phyloP scores from a whole-genome alignment of 2,329 filamentous ascomycete genomes.

The Penicillium vulpinum region DNA sequence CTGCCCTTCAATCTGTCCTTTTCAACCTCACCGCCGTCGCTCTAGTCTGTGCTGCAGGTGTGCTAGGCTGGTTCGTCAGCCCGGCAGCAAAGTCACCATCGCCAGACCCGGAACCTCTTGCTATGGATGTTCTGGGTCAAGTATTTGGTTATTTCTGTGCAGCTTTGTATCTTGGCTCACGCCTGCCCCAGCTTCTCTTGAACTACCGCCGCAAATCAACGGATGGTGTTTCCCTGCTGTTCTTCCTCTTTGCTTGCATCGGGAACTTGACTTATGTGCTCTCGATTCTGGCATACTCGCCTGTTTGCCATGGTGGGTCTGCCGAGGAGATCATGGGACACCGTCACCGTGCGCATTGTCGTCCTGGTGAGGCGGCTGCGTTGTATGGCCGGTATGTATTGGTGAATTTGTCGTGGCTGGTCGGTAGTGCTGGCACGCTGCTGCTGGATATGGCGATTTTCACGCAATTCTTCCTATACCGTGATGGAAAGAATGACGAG shows the following conservation, averaged over 20 bases:
- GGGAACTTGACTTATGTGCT: constrained; percentile 93
- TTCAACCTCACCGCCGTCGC: constrained; percentile 76
- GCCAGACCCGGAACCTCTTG: constrained; percentile 45
- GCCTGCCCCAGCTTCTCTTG: constrained; percentile 84
- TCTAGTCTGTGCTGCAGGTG: constrained; percentile 79
- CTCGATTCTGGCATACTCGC: constrained; percentile 87
- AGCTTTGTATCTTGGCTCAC: constrained; percentile 80
- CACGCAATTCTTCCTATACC: constrained; percentile 87
- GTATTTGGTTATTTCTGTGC: constrained; percentile 94
- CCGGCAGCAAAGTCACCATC: constrained; percentile 38
- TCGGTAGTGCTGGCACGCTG: constrained; percentile 85
- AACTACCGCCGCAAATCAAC: constrained; percentile 93
- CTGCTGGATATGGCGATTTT: constrained; percentile 84
- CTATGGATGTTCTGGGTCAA: constrained; percentile 77
- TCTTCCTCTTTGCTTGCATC: constrained; percentile 94
- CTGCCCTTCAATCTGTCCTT: constrained; percentile 52
- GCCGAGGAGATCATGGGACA: constrained; percentile 21
- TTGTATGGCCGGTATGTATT: constrained; percentile 81
- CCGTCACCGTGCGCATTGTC: constrained; percentile 50
- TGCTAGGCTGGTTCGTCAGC: constrained; percentile 82
- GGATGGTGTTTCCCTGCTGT: constrained; percentile 88
- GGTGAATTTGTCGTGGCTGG: constrained; percentile 87
- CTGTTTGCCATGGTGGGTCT: constrained; percentile 55
- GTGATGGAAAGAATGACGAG: constrained; percentile 34
- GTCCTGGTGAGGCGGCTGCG: constrained; percentile 61